phyloP scores from a whole-genome alignment of 768 basidiomycete genomes.

The Psilocybe cyanescens region DNA sequence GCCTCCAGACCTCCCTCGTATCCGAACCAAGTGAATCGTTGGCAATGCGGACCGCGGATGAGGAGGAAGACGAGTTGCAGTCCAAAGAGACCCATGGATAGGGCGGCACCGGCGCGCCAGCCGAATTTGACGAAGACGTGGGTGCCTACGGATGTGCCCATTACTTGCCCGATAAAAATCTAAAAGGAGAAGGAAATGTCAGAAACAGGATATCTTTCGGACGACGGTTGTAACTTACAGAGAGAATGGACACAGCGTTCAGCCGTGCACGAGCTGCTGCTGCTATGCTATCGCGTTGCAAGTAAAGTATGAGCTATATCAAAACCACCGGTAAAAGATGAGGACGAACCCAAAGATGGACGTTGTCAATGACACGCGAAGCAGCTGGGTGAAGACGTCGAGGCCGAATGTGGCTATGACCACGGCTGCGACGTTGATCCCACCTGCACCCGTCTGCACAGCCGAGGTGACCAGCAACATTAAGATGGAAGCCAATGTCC shows the following conservation, averaged over 20 bases:
- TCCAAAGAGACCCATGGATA: conserved; percentile 62
- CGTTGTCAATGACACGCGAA: conserved; percentile 69
- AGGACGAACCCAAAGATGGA: conserved; percentile 55
- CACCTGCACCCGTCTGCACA: conserved; percentile 72
- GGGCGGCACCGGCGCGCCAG: conserved; percentile 67
- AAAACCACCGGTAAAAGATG: not conserved
- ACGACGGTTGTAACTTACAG: conserved; percentile 40
- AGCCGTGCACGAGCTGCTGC: conserved; percentile 64
- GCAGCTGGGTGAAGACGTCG: conserved; percentile 76
- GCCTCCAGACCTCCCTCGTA: conserved; percentile 60
- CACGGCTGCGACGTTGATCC: conserved; percentile 71
- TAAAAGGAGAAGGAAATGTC: conserved; percentile 17
- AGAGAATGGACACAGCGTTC: conserved; percentile 77
- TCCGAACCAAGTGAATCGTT: conserved; percentile 63
- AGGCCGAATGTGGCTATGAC: conserved; percentile 70
- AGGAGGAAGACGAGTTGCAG: conserved; percentile 62
- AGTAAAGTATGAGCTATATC: not conserved
- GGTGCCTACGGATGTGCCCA: conserved; percentile 79
- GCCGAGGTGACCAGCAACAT: conserved; percentile 54
- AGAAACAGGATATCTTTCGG: not conserved
- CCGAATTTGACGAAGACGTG: conserved; percentile 70
- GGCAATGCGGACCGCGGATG: conserved; percentile 69
- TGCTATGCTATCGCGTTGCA: conserved; percentile 36
- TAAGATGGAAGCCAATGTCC: conserved; percentile 59
- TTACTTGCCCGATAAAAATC: conserved; percentile 82